phyloP scores from a whole-genome alignment of 169 alveolate genomes.

The Sarcocystis neurona region DNA sequence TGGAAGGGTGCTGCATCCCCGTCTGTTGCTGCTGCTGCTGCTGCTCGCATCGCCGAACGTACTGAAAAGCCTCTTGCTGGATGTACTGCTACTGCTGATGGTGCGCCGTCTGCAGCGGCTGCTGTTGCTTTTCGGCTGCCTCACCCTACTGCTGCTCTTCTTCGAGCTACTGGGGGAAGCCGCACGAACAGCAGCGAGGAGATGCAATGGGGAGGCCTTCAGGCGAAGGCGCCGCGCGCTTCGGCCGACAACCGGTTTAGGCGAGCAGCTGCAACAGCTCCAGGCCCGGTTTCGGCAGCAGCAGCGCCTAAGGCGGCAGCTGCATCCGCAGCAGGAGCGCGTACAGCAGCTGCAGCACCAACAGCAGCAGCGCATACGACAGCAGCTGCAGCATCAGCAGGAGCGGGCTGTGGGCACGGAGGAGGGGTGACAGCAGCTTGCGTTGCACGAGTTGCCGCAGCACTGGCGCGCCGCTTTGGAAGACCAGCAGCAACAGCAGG shows the following conservation, averaged over 20 bases:
- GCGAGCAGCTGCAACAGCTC: background rate
- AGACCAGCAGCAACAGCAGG: slow-evolving; percentile 9
- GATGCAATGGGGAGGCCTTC: too few relatives aligned
- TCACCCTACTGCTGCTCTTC: too few relatives aligned
- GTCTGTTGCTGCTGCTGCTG: too few relatives aligned
- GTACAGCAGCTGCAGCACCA: background rate
- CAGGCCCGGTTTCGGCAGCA: background rate
- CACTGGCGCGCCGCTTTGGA: background rate
- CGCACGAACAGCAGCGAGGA: too few relatives aligned
- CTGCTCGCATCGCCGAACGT: too few relatives aligned
- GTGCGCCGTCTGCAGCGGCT: too few relatives aligned
- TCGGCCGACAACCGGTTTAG: background rate
- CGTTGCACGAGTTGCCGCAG: background rate
- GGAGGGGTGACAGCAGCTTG: background rate
- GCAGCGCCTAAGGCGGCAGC: background rate
- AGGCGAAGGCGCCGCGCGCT: too few relatives aligned
- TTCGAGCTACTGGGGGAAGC: too few relatives aligned
- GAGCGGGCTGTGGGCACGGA: background rate
- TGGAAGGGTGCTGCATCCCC: too few relatives aligned
- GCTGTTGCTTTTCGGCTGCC: too few relatives aligned
- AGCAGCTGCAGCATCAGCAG: background rate
- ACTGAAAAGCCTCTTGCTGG: too few relatives aligned
- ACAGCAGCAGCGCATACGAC: background rate
- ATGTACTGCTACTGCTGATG: too few relatives aligned
- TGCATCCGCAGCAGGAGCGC: background rate